Conservation (phyloP, 2,329 filamentous ascomycete genomes). For the Aspergillus felis region DNA sequence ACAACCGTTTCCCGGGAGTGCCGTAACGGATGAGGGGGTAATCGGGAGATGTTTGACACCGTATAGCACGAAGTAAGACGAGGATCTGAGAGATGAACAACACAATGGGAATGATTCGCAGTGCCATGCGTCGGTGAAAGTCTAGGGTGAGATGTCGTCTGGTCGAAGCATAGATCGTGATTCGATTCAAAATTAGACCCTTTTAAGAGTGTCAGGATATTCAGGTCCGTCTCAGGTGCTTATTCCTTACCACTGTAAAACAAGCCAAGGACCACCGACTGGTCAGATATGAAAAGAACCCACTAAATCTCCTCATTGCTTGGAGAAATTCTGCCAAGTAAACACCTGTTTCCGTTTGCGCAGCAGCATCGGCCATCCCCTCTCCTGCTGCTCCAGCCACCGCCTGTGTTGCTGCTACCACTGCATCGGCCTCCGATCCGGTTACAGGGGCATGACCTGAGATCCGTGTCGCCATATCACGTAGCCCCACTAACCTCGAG, state of each 20-base stretch:
- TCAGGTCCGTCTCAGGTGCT: too few relatives aligned
- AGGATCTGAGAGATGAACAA: slow-evolving; percentile 67
- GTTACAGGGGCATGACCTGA: slow-evolving; percentile 19
- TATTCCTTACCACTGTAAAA: slow-evolving; percentile 62
- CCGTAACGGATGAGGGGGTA: slow-evolving; percentile 69
- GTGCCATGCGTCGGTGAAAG: slow-evolving; percentile 65
- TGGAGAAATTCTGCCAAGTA: slow-evolving; percentile 46
- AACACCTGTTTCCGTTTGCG: slow-evolving; percentile 29
- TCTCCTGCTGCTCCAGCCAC: slow-evolving; percentile 32
- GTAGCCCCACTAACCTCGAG: slow-evolving; percentile 26
- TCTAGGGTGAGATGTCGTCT: slow-evolving; percentile 72
- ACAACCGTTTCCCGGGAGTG: slow-evolving; percentile 59
- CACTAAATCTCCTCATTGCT: slow-evolving; percentile 66
- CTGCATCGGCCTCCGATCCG: slow-evolving; percentile 36
- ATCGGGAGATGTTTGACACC: slow-evolving; percentile 80
- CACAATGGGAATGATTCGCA: slow-evolving; percentile 68
- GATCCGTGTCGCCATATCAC: slow-evolving; percentile 22
- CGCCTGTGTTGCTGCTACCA: slow-evolving; percentile 35
- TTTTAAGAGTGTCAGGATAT: slow-evolving; percentile 35
- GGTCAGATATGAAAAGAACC: slow-evolving; percentile 84
- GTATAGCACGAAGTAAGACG: slow-evolving; percentile 74
- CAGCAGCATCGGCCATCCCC: slow-evolving; percentile 30
- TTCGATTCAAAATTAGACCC: slow-evolving; percentile 84
- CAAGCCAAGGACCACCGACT: slow-evolving; percentile 90
- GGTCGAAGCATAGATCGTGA: slow-evolving; percentile 88